Conservation (phyloP, 306 rosid species). For the Quercus dentata region DNA sequence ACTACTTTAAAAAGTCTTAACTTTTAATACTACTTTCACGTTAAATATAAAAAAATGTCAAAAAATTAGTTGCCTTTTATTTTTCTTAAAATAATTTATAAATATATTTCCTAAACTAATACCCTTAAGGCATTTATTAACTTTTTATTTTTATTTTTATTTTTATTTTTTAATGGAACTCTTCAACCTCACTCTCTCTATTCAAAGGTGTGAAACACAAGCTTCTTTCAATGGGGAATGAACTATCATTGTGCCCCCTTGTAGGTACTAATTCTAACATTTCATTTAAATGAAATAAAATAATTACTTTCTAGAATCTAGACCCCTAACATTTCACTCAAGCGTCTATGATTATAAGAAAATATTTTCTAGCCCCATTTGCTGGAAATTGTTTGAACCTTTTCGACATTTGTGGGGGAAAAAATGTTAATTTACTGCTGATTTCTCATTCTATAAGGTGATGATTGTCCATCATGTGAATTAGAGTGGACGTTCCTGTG, state of each 20-base stretch:
- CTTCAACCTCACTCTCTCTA: slow-evolving; percentile 45
- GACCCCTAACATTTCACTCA: slow-evolving; percentile 34
- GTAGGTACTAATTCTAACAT: slow-evolving; percentile 38
- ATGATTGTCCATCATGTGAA: slow-evolving; percentile 57
- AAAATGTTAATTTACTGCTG: slow-evolving; percentile 29
- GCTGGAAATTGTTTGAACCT: slow-evolving; percentile 18
- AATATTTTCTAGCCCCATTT: slow-evolving; percentile 15
- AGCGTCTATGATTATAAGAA: slow-evolving; percentile 28
- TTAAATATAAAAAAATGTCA: no score
- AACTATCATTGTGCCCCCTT: slow-evolving; percentile 53
- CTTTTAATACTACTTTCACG: no score
- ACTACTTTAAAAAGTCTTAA: no score
- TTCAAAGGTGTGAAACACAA: slow-evolving; percentile 57
- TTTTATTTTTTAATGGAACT: neutral
- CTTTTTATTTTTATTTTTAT: neutral
- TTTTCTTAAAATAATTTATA: no score
- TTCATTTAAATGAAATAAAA: slow-evolving; percentile 27
- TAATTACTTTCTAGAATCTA: slow-evolving; percentile 55
- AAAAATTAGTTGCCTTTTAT: no score
- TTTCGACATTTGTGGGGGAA: slow-evolving; percentile 32
- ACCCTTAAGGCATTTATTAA: no score
- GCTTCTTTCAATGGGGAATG: slow-evolving; percentile 41
- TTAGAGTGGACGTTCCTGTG: slow-evolving; percentile 45
- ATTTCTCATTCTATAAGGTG: slow-evolving; percentile 38
- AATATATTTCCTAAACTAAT: no score